phyloP scores from a whole-genome alignment of 1,284 basidiomycete species.

The Boletus nobilissimus region DNA sequence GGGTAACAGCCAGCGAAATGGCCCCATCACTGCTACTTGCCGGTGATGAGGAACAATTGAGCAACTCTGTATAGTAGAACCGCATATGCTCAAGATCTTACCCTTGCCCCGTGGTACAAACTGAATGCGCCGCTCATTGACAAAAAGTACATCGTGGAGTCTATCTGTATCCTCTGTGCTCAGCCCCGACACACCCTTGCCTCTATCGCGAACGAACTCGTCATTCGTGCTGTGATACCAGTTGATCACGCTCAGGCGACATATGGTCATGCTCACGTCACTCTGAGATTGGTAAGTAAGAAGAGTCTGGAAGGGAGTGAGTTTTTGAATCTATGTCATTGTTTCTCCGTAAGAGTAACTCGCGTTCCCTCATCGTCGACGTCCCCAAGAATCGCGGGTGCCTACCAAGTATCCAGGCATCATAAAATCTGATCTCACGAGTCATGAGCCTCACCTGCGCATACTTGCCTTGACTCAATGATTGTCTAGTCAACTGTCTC shows the following conservation, averaged over 20 bases:
- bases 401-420: constrained; percentile 28
- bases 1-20: too few species aligned
- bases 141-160: too few species aligned
- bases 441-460: constrained; percentile 23
- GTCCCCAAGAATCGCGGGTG: constrained; percentile 42
- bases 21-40: too few species aligned
- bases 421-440: neutral
- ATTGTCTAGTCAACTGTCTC: neutral
- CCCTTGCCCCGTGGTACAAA: too few species aligned
- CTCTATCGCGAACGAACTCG: too few species aligned
- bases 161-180: too few species aligned
- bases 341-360: constrained; percentile 10
- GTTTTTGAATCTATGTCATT: neutral
- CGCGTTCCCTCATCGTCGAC: constrained; percentile 48
- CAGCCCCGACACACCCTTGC: too few species aligned
- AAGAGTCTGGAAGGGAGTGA: constrained; percentile 23
- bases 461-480: constrained; percentile 22
- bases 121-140: too few species aligned
- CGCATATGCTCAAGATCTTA: too few species aligned
- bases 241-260: neutral
- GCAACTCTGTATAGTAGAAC: too few species aligned
- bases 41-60: too few species aligned
- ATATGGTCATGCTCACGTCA: constrained; percentile 19
- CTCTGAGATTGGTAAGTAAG: constrained; percentile 29
- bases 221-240: constrained; percentile 20